Base-by-base conservation (phyloP, 768 basidiomycete species). In the Kwoniella botswanensis region DNA sequence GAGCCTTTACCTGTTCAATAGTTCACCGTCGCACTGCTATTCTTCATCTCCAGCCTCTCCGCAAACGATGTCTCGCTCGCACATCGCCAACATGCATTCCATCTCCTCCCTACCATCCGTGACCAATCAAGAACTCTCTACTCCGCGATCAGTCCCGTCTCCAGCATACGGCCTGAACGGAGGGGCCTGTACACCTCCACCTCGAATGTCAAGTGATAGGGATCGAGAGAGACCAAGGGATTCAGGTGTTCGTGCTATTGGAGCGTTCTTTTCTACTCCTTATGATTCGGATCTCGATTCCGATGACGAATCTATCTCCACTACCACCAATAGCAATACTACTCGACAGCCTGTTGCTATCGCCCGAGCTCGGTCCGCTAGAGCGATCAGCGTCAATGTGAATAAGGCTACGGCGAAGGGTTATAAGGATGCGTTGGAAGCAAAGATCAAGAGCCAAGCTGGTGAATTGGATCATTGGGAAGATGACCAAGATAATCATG, bases 241-340 rank as follows among this genome's bases (percentile, higher is more conserved):
- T 55, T 61, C 74, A 50, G 68, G 68, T 26, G 44, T 72, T 24
- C 57, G 62, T 12, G 63, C 71, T 22, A 75, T 75, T 63, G 74
- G 74, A 18, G 67, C 68, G 29, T 56, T 75, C 35, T 71, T 75
- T 15, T 54, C 69, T 7, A 61, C 64, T 26, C 65, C 71, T 0
- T 72, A 72, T 44, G 71, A 72, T 42, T 68, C 71, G 11, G 74
- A 74, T 42, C 21, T 54, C 18, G 68, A 70, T 6, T 64, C 68
- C n/a, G 69, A 71, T 24, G 11, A 13, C n/a, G 69, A 63, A 17
- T 50, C 53, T 6, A n/a, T 60, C 12, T 26, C 42, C 44, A 61
- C 42, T 13, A 29, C 68, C 13, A 55, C 67, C 21, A 26, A 24
- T n/a, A 21, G 17, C 15, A 50, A 18, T 21, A 24, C 21, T 12